phyloP scores from a whole-genome alignment of 2,329 filamentous ascomycete genomes.

The Thermothelomyces thermophilus region DNA sequence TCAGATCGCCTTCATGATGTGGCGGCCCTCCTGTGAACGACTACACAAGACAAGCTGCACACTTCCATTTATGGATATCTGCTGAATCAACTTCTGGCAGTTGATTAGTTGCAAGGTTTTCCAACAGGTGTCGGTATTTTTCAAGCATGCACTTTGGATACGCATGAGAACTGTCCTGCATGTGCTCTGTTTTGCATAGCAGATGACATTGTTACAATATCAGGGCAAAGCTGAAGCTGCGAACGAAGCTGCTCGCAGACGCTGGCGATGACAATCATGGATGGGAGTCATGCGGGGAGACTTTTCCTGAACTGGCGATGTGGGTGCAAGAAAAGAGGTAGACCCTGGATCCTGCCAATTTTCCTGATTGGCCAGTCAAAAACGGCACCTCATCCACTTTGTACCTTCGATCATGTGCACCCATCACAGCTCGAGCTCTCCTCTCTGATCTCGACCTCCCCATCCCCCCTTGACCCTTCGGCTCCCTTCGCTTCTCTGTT shows the following conservation, averaged over 20 bases:
- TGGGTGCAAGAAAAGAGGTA: background rate
- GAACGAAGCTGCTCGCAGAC: background rate
- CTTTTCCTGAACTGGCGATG: background rate
- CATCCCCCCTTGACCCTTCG: slow-evolving; percentile 15
- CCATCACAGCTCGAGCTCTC: slow-evolving; percentile 21
- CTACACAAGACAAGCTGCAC: no score
- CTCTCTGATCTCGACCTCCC: slow-evolving; percentile 19
- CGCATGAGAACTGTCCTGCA: background rate
- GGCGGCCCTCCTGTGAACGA: no score
- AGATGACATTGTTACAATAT: background rate
- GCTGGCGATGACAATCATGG: background rate
- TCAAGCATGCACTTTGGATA: background rate
- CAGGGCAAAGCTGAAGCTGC: background rate
- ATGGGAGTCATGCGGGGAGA: background rate
- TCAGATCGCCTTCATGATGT: no score
- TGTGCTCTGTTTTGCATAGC: background rate
- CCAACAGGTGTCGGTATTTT: no score
- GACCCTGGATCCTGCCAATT: background rate
- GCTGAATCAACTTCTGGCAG: background rate
- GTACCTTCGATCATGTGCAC: slow-evolving; percentile 29
- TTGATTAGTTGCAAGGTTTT: no score
- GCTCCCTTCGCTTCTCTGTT: slow-evolving; percentile 23
- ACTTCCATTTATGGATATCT: background rate
- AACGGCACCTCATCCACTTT: slow-evolving; percentile 28
- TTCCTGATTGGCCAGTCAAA: slow-evolving; percentile 1